A percentile compares a stretch with the other conserved stretches of the same genome.
phyloP scores from a whole-genome alignment of 2,329 filamentous ascomycete species.

The Botrytis fragariae region DNA sequence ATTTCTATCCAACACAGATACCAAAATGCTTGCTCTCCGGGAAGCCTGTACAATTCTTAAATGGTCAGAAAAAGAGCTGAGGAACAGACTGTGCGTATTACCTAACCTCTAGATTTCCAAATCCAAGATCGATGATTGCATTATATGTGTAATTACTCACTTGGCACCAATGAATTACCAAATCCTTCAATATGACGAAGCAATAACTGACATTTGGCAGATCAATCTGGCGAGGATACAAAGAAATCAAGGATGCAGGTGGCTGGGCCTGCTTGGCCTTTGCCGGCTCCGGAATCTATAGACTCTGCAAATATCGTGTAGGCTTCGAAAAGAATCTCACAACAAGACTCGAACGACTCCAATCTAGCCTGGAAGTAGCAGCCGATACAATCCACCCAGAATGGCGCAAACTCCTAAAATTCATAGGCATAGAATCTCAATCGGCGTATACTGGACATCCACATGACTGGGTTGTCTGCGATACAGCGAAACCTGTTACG shows the following conservation, averaged over 20 bases:
- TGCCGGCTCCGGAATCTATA: not conserved
- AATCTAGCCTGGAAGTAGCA: not conserved
- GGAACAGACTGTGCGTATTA: not conserved
- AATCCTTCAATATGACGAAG: not conserved
- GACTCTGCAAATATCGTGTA: not conserved
- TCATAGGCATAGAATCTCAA: not conserved
- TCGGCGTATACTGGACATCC: not conserved
- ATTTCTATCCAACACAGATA: not conserved
- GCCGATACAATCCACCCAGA: not conserved
- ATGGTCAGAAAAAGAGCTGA: not conserved
- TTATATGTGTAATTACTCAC: not conserved
- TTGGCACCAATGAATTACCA: not conserved
- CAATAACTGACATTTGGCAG: not conserved
- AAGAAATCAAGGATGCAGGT: not conserved
- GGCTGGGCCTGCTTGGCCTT: not conserved
- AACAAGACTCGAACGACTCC: not conserved
- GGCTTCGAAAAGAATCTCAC: not conserved
- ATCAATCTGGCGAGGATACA: not conserved
- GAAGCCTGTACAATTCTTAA: not conserved
- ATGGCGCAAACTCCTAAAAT: not conserved
- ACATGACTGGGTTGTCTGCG: not conserved
- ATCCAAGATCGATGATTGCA: not conserved
- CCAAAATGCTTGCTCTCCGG: not conserved
- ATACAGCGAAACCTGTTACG: not conserved
- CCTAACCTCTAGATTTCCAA: not conserved